A percentile compares a stretch with the other conserved stretches of the same genome.
Evolutionary conservation across 352 stramenopile genomes (phyloP).

Genomic region (Phytophthora idaei): DNA sequence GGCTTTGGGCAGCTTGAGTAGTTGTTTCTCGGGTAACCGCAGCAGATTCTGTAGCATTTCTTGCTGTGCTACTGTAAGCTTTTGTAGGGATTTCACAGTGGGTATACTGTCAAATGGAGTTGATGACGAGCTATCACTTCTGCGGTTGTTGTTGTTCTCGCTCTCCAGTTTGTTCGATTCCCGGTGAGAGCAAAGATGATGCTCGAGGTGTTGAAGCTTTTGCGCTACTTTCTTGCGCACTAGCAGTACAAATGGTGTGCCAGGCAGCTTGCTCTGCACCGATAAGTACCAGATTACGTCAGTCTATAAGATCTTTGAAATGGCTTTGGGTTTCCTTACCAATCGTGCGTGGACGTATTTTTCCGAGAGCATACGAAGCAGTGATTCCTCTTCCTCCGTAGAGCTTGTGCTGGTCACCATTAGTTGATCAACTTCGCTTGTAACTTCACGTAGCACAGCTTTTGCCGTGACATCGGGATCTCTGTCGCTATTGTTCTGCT

Average conservation of each 20-base stretch:
- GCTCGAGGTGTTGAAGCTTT: conserved; percentile 49
- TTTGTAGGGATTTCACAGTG: conserved; percentile 24
- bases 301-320: neutral
- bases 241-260: conserved; percentile 59
- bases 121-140: neutral
- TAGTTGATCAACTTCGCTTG: conserved; percentile 52
- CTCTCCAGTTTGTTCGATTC: neutral
- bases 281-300: neutral
- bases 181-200: conserved; percentile 6
- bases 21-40: conserved; percentile 38
- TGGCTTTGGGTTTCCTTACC: conserved; percentile 23
- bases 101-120: neutral
- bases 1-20: conserved; percentile 37
- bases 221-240: conserved; percentile 48
- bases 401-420: conserved; percentile 8
- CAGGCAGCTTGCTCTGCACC: conserved; percentile 44
- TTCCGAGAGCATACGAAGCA: conserved; percentile 42
- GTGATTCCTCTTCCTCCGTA: conserved; percentile 18
- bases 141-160: conserved; percentile 20
- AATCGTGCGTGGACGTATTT: conserved; percentile 49
- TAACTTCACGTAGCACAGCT: conserved; percentile 45
- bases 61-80: conserved; percentile 40
- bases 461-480: conserved; percentile 49
- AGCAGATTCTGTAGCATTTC: conserved; percentile 49
- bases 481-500: conserved; percentile 8